Percentiles rank a stretch among this genome's conserved stretches.
These are phyloP conservation scores for Cyberlindnera maritima DNA, from an alignment of 805 yeast species.

Conservation along the genomic window DNA sequence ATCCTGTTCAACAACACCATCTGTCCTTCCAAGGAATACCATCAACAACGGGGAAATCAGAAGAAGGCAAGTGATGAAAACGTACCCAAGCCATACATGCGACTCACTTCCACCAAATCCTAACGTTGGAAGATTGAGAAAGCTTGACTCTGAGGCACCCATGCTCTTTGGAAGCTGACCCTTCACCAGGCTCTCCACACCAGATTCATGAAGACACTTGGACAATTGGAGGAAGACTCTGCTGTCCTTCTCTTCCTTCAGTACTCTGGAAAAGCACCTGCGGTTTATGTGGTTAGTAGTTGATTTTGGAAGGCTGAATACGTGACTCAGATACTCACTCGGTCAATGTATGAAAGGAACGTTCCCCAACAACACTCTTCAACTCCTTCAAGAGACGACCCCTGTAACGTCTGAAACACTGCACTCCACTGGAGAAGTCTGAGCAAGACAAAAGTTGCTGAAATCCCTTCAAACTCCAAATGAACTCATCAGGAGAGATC, in stretches of 20 bases:
- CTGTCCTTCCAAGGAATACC: too few relatives aligned
- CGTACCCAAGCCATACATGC: not conserved
- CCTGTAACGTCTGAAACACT: slow-evolving; percentile 14
- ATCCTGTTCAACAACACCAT: not conserved
- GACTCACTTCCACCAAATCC: not conserved
- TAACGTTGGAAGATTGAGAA: not conserved
- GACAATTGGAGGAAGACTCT: slow-evolving; percentile 10
- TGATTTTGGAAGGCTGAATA: not conserved
- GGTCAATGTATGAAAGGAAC: not conserved
- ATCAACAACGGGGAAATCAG: not conserved
- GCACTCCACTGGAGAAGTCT: slow-evolving; percentile 7
- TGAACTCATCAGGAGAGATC: not conserved
- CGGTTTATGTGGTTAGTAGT: not conserved
- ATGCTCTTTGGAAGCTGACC: not conserved
- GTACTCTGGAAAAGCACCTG: slow-evolving; percentile 14
- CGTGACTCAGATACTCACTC: not conserved
- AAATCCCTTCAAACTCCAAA: slow-evolving; percentile 4
- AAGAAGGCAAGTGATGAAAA: not conserved
- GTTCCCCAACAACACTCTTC: not conserved
- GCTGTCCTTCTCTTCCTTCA: slow-evolving; percentile 8
- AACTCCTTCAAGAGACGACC: not conserved
- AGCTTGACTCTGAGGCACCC: not conserved
- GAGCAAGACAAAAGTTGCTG: slow-evolving; percentile 14
- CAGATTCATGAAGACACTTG: slow-evolving; percentile 2
- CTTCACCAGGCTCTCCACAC: not conserved